phyloP scores from a whole-genome alignment of 306 rosid species.

The Vicia faba region DNA sequence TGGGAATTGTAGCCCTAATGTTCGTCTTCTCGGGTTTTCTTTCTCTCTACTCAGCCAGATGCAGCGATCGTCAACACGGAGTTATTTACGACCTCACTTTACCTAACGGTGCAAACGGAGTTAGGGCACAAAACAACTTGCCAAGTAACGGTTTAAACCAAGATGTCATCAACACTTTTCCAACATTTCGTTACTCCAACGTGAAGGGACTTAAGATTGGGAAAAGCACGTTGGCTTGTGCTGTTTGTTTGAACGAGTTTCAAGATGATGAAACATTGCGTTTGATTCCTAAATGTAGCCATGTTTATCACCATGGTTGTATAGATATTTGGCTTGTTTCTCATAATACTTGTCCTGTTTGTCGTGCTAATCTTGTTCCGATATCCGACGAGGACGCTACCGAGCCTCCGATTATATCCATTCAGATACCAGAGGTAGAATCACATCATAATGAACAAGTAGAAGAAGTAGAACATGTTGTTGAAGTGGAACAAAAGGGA shows the following conservation, averaged over 20 bases:
- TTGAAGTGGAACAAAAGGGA: conserved; percentile 12
- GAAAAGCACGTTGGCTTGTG: conserved; percentile 60
- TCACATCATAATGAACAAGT: background rate
- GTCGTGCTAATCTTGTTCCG: conserved; percentile 69
- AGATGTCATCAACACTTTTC: conserved; percentile 60
- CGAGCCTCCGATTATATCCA: background rate
- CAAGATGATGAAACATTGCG: conserved; percentile 71
- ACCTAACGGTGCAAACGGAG: background rate
- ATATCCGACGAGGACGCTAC: conserved; percentile 44
- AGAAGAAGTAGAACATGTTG: background rate
- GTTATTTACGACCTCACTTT: conserved; percentile 27
- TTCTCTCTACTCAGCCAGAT: conserved; percentile 75
- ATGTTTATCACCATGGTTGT: conserved; percentile 74
- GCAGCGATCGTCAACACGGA: conserved; percentile 39
- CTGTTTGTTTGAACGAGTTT: conserved; percentile 82
- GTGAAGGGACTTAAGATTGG: conserved; percentile 74
- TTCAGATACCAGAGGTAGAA: conserved; percentile 22
- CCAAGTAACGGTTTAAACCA: conserved; percentile 54
- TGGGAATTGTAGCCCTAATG: conserved; percentile 48
- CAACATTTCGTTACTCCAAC: conserved; percentile 65
- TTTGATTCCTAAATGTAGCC: conserved; percentile 57
- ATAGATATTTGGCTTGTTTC: conserved; percentile 70
- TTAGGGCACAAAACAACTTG: background rate
- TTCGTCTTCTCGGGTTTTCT: conserved; percentile 65
- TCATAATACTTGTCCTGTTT: conserved; percentile 80